A percentile compares a stretch with the other conserved stretches of the same genome.
phyloP scores from a whole-genome alignment of 1,139 yeast species.

The Saccharomyces hybrid region DNA sequence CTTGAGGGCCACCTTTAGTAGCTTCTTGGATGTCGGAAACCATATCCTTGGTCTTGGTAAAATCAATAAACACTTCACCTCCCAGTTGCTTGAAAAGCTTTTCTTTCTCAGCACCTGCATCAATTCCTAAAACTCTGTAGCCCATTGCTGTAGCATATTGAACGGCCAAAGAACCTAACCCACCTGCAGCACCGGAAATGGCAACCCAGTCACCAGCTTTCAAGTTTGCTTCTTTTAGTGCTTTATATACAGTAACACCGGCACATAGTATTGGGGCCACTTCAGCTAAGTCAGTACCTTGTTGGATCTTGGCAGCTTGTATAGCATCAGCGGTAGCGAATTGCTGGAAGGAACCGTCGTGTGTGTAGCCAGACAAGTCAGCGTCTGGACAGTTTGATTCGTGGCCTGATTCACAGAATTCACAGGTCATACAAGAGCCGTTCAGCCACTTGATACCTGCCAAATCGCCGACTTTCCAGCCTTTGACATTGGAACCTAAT shows the following conservation, averaged over 20 bases:
- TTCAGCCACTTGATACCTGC: conserved; percentile 76
- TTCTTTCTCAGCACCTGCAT: conserved; percentile 65
- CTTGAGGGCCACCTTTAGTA: conserved; percentile 70
- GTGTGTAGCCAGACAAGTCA: conserved; percentile 69
- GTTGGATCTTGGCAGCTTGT: conserved; percentile 65
- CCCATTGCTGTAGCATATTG: conserved; percentile 74
- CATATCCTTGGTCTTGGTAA: conserved; percentile 49
- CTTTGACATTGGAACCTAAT: conserved; percentile 55
- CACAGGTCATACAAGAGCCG: conserved; percentile 65
- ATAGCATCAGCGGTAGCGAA: conserved; percentile 74
- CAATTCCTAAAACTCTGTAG: conserved; percentile 63
- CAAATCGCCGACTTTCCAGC: conserved; percentile 61
- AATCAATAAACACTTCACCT: conserved; percentile 62
- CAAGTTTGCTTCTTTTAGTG: conserved; percentile 59
- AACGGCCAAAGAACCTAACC: conserved; percentile 65
- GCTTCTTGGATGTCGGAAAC: conserved; percentile 48
- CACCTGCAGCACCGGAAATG: conserved; percentile 74
- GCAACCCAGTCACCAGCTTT: conserved; percentile 71
- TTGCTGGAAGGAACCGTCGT: conserved; percentile 75
- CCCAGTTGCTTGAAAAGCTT: conserved; percentile 51
- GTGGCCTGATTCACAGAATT: conserved; percentile 53
- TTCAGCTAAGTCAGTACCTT: conserved; percentile 57
- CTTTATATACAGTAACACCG: conserved; percentile 74
- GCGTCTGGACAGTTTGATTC: conserved; percentile 65
- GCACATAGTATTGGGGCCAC: conserved; percentile 74